Evolutionary conservation across 1,139 yeast species (phyloP).

Genomic region (Lodderomyces metapsilosis): DNA sequence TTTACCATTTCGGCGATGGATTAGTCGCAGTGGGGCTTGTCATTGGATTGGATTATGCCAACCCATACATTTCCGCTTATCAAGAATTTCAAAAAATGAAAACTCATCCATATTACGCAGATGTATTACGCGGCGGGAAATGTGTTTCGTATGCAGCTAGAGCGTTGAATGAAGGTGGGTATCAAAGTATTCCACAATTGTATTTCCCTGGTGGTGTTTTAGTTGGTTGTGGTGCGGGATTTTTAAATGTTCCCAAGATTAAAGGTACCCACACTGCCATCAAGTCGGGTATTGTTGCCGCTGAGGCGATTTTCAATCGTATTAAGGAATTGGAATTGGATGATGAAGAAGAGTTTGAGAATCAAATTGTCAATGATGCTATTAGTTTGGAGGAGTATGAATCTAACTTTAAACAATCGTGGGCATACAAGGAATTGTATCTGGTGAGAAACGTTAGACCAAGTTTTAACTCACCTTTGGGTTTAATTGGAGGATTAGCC

Average conservation of each 20-base stretch:
- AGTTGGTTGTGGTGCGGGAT: conserved; percentile 95
- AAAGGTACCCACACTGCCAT: conserved; percentile 99
- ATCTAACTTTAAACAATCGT: conserved; percentile 63
- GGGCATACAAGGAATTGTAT: conserved; percentile 81
- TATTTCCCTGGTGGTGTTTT: conserved; percentile 94
- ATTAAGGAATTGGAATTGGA: conserved; percentile 47
- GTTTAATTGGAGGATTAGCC: conserved; percentile 73
- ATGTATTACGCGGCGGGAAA: conserved; percentile 79
- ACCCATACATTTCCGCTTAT: conserved; percentile 93
- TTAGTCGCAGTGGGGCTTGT: conserved; percentile 88
- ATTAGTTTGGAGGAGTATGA: conserved; percentile 61
- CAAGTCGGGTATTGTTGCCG: conserved; percentile 93
- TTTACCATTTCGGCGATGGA: conserved; percentile 94
- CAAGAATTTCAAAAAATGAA: conserved; percentile 95
- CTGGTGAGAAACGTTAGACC: conserved; percentile 90
- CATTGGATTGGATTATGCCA: conserved; percentile 86
- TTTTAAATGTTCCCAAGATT: conserved; percentile 93
- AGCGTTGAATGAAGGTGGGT: conserved; percentile 94
- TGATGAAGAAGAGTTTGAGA: conserved; percentile 50
- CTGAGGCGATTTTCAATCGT: conserved; percentile 71
- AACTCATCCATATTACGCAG: conserved; percentile 80
- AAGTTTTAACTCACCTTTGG: conserved; percentile 71
- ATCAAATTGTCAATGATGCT: conserved; percentile 34
- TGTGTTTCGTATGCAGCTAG: conserved; percentile 94
- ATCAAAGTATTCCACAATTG: conserved; percentile 84